A percentile compares a stretch with the other conserved stretches of the same genome.
Evolutionary conservation across 2,329 filamentous ascomycete species (phyloP).

Genomic region (Curvularia hawaiiensis): DNA sequence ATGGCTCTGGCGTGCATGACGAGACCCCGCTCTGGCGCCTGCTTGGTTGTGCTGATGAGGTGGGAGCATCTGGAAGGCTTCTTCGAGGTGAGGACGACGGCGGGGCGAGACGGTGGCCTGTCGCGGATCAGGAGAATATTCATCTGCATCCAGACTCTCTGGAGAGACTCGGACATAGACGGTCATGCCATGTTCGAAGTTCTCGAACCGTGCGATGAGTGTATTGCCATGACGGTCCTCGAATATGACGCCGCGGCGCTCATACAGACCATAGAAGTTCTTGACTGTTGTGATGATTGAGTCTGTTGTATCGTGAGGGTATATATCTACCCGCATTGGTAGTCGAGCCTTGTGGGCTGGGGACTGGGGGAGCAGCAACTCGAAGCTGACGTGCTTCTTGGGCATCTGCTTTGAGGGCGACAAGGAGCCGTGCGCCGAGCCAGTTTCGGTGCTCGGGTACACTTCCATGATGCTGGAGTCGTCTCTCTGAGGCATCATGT

Average conservation of each 20-base stretch:
- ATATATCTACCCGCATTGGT: conserved; percentile 89
- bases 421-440: conserved; percentile 39
- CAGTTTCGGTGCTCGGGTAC: conserved; percentile 45
- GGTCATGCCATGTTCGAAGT: conserved; percentile 89
- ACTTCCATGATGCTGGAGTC: conserved; percentile 42
- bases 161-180: conserved; percentile 87
- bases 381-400: conserved; percentile 78
- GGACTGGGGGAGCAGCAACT: conserved; percentile 71
- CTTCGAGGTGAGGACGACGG: conserved; percentile 64
- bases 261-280: conserved; percentile 97
- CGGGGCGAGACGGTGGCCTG: conserved; percentile 55
- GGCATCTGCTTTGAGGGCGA: conserved; percentile 43
- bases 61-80: conserved; percentile 68
- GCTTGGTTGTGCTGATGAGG: conserved; percentile 66
- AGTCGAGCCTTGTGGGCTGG: conserved; percentile 74
- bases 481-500: conserved; percentile 34
- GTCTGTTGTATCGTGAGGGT: conserved; percentile 93
- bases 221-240: conserved; percentile 89
- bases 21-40: conserved; percentile 70
- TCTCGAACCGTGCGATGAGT: conserved; percentile 94
- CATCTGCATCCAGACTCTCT: conserved; percentile 57
- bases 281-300: conserved; percentile 98
- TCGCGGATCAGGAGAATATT: conserved; percentile 54
- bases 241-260: conserved; percentile 85
- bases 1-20: conserved; percentile 73